phyloP scores from a whole-genome alignment of 495 filamentous ascomycete genomes.

The Talaromyces stipitatus region DNA sequence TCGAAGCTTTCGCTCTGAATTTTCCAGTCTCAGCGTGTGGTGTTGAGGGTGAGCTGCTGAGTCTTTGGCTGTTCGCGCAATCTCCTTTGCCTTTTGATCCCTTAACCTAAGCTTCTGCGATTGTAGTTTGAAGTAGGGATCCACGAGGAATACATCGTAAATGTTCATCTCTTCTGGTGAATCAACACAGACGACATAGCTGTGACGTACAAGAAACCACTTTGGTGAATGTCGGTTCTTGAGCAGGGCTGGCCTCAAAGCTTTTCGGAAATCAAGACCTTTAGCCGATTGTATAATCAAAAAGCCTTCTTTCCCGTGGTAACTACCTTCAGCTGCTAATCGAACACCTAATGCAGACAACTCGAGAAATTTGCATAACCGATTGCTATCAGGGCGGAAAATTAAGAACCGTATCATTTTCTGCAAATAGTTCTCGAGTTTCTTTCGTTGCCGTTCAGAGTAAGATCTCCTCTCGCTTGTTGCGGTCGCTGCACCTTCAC shows the following conservation, averaged over 20 bases:
- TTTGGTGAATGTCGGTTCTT: slow-evolving; percentile 79
- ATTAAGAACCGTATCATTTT: slow-evolving; percentile 92
- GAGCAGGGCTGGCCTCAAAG: slow-evolving; percentile 66
- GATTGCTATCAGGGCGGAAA: slow-evolving; percentile 91
- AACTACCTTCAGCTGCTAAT: slow-evolving; percentile 89
- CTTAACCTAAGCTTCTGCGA: slow-evolving; percentile 53
- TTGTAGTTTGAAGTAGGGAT: slow-evolving; percentile 72
- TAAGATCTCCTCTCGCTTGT: slow-evolving; percentile 38
- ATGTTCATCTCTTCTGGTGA: slow-evolving; percentile 98
- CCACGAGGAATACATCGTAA: slow-evolving; percentile 95
- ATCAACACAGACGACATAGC: slow-evolving; percentile 95
- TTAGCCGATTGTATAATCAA: slow-evolving; percentile 86
- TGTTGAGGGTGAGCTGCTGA: slow-evolving; percentile 66
- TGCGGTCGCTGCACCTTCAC: slow-evolving; percentile 19
- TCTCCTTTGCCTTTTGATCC: slow-evolving; percentile 59
- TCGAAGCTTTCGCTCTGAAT: slow-evolving; percentile 83
- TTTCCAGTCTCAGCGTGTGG: slow-evolving; percentile 74
- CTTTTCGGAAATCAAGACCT: slow-evolving; percentile 79
- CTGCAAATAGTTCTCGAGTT: slow-evolving; percentile 86
- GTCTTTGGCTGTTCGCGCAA: slow-evolving; percentile 51
- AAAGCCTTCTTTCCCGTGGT: slow-evolving; percentile 96
- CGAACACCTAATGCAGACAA: slow-evolving; percentile 92
- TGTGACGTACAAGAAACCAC: slow-evolving; percentile 97
- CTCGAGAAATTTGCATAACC: slow-evolving; percentile 93
- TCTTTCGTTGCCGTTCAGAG: slow-evolving; percentile 67